phyloP scores from a whole-genome alignment of 768 basidiomycete species.

The Hortiboletus flavorubellus region DNA sequence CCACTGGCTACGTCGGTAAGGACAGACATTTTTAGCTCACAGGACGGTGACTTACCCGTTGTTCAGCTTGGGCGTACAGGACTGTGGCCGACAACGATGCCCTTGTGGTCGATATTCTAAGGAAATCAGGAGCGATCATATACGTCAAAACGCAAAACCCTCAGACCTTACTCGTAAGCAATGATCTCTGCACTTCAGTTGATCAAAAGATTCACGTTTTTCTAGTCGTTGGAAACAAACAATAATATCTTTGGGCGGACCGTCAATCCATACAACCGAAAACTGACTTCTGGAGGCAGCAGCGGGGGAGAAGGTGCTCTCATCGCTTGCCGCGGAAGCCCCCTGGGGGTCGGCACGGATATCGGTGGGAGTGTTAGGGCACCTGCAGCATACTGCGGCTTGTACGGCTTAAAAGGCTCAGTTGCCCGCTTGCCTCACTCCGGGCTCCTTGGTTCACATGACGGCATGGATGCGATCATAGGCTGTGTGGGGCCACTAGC shows the following conservation, averaged over 20 bases:
- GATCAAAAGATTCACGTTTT: conserved; percentile 9
- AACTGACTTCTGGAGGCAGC: conserved; percentile 42
- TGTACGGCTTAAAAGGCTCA: conserved; percentile 46
- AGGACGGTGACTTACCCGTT: conserved; percentile 14
- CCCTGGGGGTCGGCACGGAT: conserved; percentile 44
- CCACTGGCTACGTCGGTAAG: conserved; percentile 32
- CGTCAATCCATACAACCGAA: conserved; percentile 61
- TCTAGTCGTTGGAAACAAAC: conserved; percentile 49
- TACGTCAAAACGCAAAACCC: conserved; percentile 48
- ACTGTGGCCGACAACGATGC: conserved; percentile 40
- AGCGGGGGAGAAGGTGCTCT: conserved; percentile 49
- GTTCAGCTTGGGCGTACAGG: conserved; percentile 38
- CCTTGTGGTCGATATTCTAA: conserved; percentile 42
- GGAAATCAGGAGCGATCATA: conserved; percentile 43
- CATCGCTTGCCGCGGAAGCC: conserved; percentile 41
- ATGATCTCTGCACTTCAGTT: neutral
- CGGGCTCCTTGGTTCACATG: conserved; percentile 46
- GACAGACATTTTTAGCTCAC: neutral
- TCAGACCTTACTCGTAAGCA: conserved; percentile 46
- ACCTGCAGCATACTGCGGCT: conserved; percentile 39
- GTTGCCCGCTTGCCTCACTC: conserved; percentile 51
- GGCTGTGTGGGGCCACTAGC: conserved; percentile 50
- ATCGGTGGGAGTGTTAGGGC: conserved; percentile 47
- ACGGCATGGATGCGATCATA: conserved; percentile 52
- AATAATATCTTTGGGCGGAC: conserved; percentile 58